phyloP scores from a whole-genome alignment of 495 filamentous ascomycete species.

The Apiosordaria backusii region DNA sequence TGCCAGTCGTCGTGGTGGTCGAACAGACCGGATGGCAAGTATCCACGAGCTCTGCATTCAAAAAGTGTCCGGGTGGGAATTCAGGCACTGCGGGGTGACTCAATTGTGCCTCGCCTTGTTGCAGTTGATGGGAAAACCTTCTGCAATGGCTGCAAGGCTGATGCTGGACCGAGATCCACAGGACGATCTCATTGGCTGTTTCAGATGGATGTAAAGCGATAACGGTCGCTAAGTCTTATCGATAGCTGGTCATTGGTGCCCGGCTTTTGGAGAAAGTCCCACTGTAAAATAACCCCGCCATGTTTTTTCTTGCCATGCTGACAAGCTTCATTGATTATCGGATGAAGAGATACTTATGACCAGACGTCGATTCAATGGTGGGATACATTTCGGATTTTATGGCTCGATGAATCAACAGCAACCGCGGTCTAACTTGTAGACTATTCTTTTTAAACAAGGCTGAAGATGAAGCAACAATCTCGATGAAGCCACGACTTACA shows the following conservation, averaged over 20 bases:
- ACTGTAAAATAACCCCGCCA: constrained; percentile 1
- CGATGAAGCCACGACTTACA: neutral
- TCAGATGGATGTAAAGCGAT: neutral
- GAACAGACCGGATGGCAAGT: constrained; percentile 27
- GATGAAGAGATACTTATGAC: no score
- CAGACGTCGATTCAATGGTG: neutral
- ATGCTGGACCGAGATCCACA: neutral
- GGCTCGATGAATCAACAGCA: no score
- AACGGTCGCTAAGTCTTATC: neutral
- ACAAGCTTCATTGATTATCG: no score
- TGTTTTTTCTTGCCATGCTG: neutral
- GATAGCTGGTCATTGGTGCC: neutral
- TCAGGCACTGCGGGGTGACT: constrained; percentile 27
- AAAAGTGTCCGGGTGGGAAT: constrained; percentile 25
- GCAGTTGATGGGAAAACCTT: constrained; percentile 23
- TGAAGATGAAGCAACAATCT: no score
- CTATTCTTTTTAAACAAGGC: no score
- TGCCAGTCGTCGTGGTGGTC: constrained; percentile 24
- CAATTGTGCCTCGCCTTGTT: constrained; percentile 23
- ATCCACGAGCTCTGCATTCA: constrained; percentile 28
- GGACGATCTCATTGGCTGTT: constrained; percentile 5
- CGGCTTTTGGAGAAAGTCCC: neutral
- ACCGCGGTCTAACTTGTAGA: no score
- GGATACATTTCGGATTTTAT: no score
- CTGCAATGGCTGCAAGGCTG: constrained; percentile 23